phyloP scores from a whole-genome alignment of 2,329 filamentous ascomycete species.

The Fonsecaea erecta region DNA sequence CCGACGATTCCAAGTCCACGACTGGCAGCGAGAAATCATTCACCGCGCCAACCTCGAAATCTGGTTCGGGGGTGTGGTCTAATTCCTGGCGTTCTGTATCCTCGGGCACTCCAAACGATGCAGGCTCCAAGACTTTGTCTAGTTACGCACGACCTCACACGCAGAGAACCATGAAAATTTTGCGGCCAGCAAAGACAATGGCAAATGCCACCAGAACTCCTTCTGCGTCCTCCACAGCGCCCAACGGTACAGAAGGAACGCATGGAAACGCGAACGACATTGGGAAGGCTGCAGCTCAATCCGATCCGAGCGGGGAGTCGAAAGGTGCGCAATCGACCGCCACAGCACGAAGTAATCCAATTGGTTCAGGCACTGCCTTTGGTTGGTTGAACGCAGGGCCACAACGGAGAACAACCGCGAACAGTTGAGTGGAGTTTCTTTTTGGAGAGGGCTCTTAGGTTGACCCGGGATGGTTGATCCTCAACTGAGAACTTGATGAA shows the following conservation, averaged over 20 bases:
- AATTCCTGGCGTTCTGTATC: constrained; percentile 37
- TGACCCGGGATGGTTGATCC: background rate
- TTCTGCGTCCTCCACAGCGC: constrained; percentile 39
- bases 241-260: constrained; percentile 31
- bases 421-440: constrained; percentile 7
- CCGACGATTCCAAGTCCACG: constrained; percentile 39
- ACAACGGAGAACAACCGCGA: constrained; percentile 37
- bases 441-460: background rate
- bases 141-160: constrained; percentile 34
- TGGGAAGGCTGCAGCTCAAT: constrained; percentile 14
- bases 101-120: constrained; percentile 22
- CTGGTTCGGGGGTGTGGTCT: constrained; percentile 36
- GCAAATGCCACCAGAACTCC: constrained; percentile 54
- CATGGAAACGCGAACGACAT: constrained; percentile 18
- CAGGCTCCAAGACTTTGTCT: constrained; percentile 27
- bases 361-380: constrained; percentile 92
- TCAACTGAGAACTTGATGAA: background rate
- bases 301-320: constrained; percentile 17
- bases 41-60: constrained; percentile 35
- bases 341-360: constrained; percentile 69
- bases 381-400: constrained; percentile 75
- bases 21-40: constrained; percentile 41
- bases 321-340: constrained; percentile 34
- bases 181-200: constrained; percentile 71
- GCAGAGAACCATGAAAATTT: constrained; percentile 81